Base-by-base conservation (phyloP, 192 early-diverging fungal species). In the Coemansia sp. region DNA sequence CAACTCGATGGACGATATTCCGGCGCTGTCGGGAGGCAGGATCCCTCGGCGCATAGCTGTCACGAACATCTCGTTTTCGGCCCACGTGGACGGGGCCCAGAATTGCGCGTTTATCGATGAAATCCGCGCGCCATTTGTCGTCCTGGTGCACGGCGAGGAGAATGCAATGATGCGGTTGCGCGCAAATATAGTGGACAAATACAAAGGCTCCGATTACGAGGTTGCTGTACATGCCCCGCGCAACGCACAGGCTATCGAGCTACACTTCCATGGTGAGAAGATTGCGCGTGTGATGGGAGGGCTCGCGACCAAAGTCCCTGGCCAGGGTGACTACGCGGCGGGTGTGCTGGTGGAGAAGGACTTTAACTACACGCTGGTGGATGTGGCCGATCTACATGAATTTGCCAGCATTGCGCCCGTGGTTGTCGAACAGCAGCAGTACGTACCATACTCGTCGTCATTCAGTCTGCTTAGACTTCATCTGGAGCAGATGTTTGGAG, bases 101-200 rank as follows among this genome's bases (percentile, higher is more conserved):
- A 99, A 99, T 79, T 90, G 90, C 53, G 83, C 90, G 67, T 99
- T 99, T 71, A 98, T 99, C 67, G 90, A 98, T 64, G 94, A 95
- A 56, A 90, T 98, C 50, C 89, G 91, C 25, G 88, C 94, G 7
- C 89, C 93, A 31, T 88, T 97, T 70, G 82, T 99, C 49, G 88
- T 94, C 71, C 82, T 99, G 41, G 97, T 99, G 1, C 97, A 99
- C 57, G 97, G 97, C 60, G 97, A 97, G 67, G 81, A 90, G 27
- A 98, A 94, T 68, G 87, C 90, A 12, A 99, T 99, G 97, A 86
- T 88, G 30, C 84, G 93, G 31, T 81, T 99, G 65, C 88, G 90
- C 64, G 87, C 90, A 26, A 94, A 94, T 6, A 62, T 99, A 49
- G 84, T 89, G 61, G 91, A 90, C 75, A 88, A 87, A 70, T 97